Evolutionary conservation across 768 basidiomycete species (phyloP), one percentile per base, ranked within the genome.

Genomic region (Fistulinella prunicolor): DNA sequence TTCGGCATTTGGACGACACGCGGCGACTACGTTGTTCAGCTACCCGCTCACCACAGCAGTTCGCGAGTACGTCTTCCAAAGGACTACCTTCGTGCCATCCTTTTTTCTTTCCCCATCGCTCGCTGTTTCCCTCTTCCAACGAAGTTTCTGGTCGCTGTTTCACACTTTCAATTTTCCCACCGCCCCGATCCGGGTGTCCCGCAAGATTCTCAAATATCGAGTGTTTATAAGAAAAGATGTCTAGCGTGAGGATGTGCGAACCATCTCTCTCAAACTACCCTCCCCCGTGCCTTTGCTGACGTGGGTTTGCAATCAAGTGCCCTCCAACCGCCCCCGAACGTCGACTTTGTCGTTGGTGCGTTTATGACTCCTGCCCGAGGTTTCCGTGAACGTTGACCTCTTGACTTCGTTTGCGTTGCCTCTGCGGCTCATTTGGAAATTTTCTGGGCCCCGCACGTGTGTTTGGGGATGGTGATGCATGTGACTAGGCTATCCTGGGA

Each of bases 251-350:
- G 64, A 71, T 77, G 75, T 78, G 50, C 60, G 77, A 55, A 3
- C 51, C 6, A 19, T 39, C 22, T 47, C 43, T 36, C 44, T 36
- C 29, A 21, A 6, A 37, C 28, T 13, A 17, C 30, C 22, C 9
- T 21, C 19, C 29, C 29, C 6, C 24, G 20, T 26, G 47, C 30
- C 51, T 61, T 13, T 28, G 16, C 32, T 34, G 32, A 57, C 50
- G n/a, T 32, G 38, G 34, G 14, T 21, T n/a, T 42, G 36, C 42
- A 17, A 37, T 41, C 26, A 54, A 92, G 89, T 63, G 88, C 83
- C 35, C 76, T 93, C 54, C 85, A 88, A 51, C 88, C 89, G 9
- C 90, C 89, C 39, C 89, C 89, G 36, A 90, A 93, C 71, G 85
- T 90, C 63, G 89, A 92, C 58, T 92, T 89, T 63, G 86, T 93